Percentiles rank a stretch among this genome's conserved stretches.
Evolutionary conservation across 768 basidiomycete genomes (phyloP).

Genomic region (Favolaschia claudopus): DNA sequence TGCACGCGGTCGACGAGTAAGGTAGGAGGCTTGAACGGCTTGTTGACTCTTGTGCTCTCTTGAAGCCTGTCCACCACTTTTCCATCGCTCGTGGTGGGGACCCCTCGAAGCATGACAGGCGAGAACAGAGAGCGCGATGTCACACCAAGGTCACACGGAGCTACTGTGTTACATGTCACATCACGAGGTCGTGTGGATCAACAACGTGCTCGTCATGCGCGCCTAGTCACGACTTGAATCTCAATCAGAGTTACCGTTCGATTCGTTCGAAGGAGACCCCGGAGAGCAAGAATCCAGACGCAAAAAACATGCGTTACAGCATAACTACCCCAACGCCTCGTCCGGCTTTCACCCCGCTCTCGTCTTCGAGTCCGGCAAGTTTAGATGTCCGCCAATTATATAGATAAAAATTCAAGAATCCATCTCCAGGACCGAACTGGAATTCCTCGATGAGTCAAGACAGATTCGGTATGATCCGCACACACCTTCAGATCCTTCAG

Average conservation of each 20-base stretch:
- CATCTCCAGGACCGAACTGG: conserved; percentile 94
- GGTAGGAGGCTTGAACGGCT: conserved; percentile 83
- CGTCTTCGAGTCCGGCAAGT: conserved; percentile 72
- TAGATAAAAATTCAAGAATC: conserved; percentile 88
- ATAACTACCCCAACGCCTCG: conserved; percentile 92
- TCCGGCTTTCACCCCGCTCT: conserved; percentile 65
- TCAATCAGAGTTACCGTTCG: too few relatives aligned
- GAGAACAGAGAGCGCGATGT: not conserved
- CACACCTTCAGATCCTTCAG: conserved; percentile 84
- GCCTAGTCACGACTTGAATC: too few relatives aligned
- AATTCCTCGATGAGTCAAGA: conserved; percentile 8
- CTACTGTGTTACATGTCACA: too few relatives aligned
- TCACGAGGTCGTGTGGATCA: too few relatives aligned
- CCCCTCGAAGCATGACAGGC: conserved; percentile 67
- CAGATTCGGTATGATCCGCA: not conserved
- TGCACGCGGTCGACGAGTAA: conserved; percentile 60
- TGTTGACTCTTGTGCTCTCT: conserved; percentile 76
- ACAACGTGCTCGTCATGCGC: too few relatives aligned
- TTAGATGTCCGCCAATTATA: conserved; percentile 94
- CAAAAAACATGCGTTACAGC: too few relatives aligned
- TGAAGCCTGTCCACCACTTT: conserved; percentile 70
- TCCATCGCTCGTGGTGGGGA: conserved; percentile 75
- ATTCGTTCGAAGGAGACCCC: too few relatives aligned
- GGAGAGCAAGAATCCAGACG: too few relatives aligned
- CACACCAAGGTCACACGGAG: too few relatives aligned